phyloP scores from a whole-genome alignment of 78 protist species.

The Dictyostelium brefeldianum region DNA sequence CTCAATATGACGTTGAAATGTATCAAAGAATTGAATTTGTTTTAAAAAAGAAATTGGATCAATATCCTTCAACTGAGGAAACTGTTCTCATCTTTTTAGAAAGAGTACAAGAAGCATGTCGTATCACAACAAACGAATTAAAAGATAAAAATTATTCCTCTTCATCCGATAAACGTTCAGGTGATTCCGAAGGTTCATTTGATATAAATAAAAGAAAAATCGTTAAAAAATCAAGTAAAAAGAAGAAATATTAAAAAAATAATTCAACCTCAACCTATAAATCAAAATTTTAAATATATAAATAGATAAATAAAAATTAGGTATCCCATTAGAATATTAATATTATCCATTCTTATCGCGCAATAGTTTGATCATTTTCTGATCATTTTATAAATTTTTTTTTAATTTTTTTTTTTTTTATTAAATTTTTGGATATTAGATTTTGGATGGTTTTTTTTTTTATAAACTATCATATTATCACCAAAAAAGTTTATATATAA shows the following conservation, averaged over 20 bases:
- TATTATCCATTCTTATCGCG: too few relatives aligned
- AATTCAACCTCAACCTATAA: neutral
- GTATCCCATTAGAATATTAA: too few relatives aligned
- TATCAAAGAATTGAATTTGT: conserved; percentile 95
- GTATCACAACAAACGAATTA: conserved; percentile 24
- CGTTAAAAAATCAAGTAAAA: conserved; percentile 14
- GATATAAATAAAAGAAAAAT: conserved; percentile 43
- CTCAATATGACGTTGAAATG: conserved; percentile 97
- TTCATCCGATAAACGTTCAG: neutral
- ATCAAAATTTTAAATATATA: neutral
- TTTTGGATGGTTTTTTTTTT: too few relatives aligned
- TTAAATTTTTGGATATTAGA: too few relatives aligned
- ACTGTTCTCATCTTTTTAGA: conserved; percentile 88
- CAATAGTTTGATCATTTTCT: too few relatives aligned
- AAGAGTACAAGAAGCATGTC: conserved; percentile 85
- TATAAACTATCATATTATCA: too few relatives aligned
- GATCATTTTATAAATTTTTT: too few relatives aligned
- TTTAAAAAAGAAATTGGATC: conserved; percentile 87
- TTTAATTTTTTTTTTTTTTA: too few relatives aligned
- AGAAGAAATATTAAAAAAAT: conserved; percentile 37
- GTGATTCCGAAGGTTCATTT: conserved; percentile 36
- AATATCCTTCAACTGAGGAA: conserved; percentile 82
- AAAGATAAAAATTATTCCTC: conserved; percentile 27
- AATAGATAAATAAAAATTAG: too few relatives aligned
- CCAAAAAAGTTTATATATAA: too few relatives aligned